phyloP scores from a whole-genome alignment of 129 eudicot species.

The Mikania micrantha region DNA sequence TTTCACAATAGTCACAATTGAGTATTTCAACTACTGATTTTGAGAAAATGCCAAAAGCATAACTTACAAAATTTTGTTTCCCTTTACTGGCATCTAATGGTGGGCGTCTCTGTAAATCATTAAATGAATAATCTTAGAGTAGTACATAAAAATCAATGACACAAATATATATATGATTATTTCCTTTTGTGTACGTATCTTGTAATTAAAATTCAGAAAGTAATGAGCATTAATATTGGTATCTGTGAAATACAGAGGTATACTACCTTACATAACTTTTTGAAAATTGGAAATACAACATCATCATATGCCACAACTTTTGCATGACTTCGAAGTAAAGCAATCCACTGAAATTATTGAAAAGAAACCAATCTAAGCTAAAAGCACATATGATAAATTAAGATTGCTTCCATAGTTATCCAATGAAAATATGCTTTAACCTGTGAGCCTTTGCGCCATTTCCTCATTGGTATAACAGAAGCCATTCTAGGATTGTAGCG shows the following conservation, averaged over 20 bases:
- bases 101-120: constrained; percentile 77
- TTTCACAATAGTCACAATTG: not conserved
- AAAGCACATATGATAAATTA: not conserved
- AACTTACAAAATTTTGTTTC: constrained; percentile 64
- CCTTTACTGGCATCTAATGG: constrained; percentile 57
- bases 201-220: not conserved
- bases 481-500: constrained; percentile 89
- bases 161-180: too few relatives aligned
- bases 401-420: not conserved
- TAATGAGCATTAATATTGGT: not conserved
- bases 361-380: not conserved
- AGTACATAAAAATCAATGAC: not conserved
- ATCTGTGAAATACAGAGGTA: not conserved
- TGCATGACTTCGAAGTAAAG: constrained; percentile 73
- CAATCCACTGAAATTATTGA: constrained; percentile 62
- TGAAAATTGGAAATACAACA: constrained; percentile 59
- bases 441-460: constrained; percentile 99
- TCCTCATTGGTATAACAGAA: constrained; percentile 60
- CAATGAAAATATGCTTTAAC: constrained; percentile 29
- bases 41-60: not conserved
- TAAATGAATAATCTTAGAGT: not conserved
- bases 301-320: constrained; percentile 81
- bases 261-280: constrained; percentile 79
- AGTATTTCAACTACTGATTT: not conserved
- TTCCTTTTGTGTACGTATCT: not conserved